Base-by-base conservation (phyloP, 129 eudicot species). In the Cynara cardunculus region DNA sequence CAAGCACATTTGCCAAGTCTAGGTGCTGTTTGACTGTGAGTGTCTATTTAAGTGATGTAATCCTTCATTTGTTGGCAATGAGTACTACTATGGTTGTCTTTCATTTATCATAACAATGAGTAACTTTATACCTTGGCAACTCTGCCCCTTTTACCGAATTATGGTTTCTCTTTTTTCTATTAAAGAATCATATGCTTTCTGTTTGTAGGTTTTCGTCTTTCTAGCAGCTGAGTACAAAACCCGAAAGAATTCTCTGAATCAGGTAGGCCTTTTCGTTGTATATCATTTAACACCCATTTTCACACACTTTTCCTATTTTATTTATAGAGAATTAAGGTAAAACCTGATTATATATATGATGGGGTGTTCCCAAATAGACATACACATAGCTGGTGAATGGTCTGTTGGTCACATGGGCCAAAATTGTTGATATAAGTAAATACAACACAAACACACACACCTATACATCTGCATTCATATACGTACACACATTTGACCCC, bases 141-240 rank as follows among this genome's bases (percentile, higher is more conserved):
- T 27, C n/a, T 24, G n/a, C 27, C 11, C 0, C 10, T 49, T 14
- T 49, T 31, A 70, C 16, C 37, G 19, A 78, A 34, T 76, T 34
- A 3, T 71, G 78, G 18, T 62, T 25, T 5, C 28, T 34, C 39
- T 24, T 4, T 25, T 3, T 27, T 53, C 2, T 27, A 2, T 31
- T 71, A 34, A 69, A 28, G 46, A 49, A 9, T 65, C 39, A 34
- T 67, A 68, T 75, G 71, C 4, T 7, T 46, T 75, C 24, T 14
- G 70, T 65, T 75, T 89, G 79, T 88, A 94, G 98, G 97, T 94
- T 69, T 94, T 94, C 61, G 96, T 88, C 22, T 94, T 94, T 88
- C 86, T 94, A 71, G 97, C 99, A 49, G 99, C 99, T 10, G 99
- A 94, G 85, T 94, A 94, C 90, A 92, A 89, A 86, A 94, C 97